A percentile compares a stretch with the other conserved stretches of the same genome.
Evolutionary conservation across 768 basidiomycete species (phyloP).

Genomic region (Epithele typhae): DNA sequence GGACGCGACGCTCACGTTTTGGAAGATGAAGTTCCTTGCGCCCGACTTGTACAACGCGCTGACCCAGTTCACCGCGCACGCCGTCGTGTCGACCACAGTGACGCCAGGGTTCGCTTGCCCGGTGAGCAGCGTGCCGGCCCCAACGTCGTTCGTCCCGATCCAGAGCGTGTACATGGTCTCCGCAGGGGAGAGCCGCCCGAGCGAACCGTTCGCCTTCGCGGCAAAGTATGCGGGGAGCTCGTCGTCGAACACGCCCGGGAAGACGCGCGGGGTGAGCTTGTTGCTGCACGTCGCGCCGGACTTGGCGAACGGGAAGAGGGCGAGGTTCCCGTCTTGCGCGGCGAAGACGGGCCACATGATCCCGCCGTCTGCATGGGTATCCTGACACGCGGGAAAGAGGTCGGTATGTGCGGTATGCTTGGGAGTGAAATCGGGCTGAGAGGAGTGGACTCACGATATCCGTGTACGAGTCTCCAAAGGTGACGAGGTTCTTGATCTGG

Average conservation of each 20-base stretch:
- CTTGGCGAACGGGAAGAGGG: constrained; percentile 53
- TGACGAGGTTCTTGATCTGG: constrained; percentile 61
- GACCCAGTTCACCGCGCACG: constrained; percentile 59
- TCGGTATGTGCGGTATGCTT: not conserved
- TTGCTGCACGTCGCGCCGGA: constrained; percentile 67
- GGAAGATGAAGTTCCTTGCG: constrained; percentile 65
- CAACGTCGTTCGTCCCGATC: constrained; percentile 63
- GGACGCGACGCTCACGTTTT: constrained; percentile 57
- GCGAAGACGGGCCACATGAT: constrained; percentile 56
- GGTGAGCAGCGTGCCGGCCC: constrained; percentile 48
- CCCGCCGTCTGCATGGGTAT: constrained; percentile 32
- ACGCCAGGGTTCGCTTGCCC: constrained; percentile 42
- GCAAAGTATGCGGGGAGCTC: constrained; percentile 52
- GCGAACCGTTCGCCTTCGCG: constrained; percentile 37
- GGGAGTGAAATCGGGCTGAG: not conserved
- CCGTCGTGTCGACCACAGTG: constrained; percentile 55
- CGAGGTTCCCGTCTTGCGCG: constrained; percentile 48
- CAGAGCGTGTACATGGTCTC: constrained; percentile 62
- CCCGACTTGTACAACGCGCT: constrained; percentile 51
- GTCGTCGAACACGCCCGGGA: constrained; percentile 36
- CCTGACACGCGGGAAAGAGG: not conserved
- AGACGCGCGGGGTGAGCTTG: constrained; percentile 51
- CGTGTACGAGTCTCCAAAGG: constrained; percentile 66
- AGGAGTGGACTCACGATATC: constrained; percentile 35
- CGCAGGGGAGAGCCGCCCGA: constrained; percentile 31